Evolutionary conservation across 2,329 filamentous ascomycete genomes (phyloP), one percentile per base, ranked within the genome.

Genomic region (Penicillium sp.): DNA sequence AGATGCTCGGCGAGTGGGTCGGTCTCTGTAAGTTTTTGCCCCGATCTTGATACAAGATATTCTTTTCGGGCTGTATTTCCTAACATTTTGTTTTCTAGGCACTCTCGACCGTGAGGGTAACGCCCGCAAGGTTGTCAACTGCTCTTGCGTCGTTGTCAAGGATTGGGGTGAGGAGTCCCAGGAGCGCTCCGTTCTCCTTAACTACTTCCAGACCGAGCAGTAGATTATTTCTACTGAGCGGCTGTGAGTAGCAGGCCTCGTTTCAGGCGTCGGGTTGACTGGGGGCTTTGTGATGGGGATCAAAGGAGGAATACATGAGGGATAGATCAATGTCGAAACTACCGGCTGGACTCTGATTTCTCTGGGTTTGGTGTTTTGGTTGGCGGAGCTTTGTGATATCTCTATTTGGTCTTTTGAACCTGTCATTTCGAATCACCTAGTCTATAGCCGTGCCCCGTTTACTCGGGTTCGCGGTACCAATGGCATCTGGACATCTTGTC

Each of bases 131-230:
- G 93, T 99, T 72, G 94, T 99, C 85, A 99, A 99, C 90, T 99
- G 94, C 92, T 97, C 93, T 77, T 97, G 94, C 86, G 94, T 99
- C 75, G 94, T 99, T 65, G 94, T 99, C 77, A 93, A 94, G 86
- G 93, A 99, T 82, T 99, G 94, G 94, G 94, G 94, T 87, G 94
- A 97, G 88, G 94, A 99, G 86, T 96, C 90, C 70, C 93, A 96
- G 85, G 94, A 99, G 88, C 93, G 94, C 78, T 91, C 89, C 77
- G 92, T 97, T 82, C 90, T 99, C 79, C 91, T 99, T 81, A 96
- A 99, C 89, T 99, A 99, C 90, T 97, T 99, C 93, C 90, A 96
- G 86, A 96, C 92, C 79, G 79, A 80, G 77, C 78, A 80, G 71
- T 80, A 80, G 66, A 75, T 66, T 62, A 58, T 57, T 48, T 44